These are phyloP conservation scores for Akanthomyces muscarius DNA, from an alignment of 2,329 filamentous ascomycete species.

Conservation along the genomic window DNA sequence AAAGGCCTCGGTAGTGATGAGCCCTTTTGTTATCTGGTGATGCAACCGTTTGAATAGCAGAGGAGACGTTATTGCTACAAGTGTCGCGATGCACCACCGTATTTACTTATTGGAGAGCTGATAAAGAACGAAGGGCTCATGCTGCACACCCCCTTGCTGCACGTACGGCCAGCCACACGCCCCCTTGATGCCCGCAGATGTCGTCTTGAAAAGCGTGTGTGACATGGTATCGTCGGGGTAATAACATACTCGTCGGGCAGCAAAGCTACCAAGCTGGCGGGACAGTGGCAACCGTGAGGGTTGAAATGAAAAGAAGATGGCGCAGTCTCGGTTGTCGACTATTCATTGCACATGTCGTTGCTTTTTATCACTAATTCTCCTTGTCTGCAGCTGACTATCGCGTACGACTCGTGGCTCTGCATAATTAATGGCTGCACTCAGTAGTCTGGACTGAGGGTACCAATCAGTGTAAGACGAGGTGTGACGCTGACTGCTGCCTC, in stretches of 20 bases:
- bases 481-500: background rate
- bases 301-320: background rate
- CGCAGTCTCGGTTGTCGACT: background rate
- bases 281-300: background rate
- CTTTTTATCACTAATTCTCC: no score
- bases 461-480: background rate
- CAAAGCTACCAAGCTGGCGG: background rate
- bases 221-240: background rate
- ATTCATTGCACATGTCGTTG: background rate
- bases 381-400: no score
- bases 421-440: background rate
- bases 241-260: background rate
- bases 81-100: background rate
- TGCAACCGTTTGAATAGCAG: slow-evolving; percentile 1
- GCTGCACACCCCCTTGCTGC: background rate
- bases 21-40: background rate
- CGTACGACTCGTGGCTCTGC: slow-evolving; percentile 1
- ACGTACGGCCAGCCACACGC: background rate
- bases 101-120: background rate
- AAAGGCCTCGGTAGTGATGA: no score
- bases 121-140: background rate
- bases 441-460: background rate
- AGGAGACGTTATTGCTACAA: background rate
- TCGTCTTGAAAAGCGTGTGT: background rate
- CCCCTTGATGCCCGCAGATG: background rate